Conservation (phyloP, 2,329 filamentous ascomycete genomes). For the Lachnellula arida region DNA sequence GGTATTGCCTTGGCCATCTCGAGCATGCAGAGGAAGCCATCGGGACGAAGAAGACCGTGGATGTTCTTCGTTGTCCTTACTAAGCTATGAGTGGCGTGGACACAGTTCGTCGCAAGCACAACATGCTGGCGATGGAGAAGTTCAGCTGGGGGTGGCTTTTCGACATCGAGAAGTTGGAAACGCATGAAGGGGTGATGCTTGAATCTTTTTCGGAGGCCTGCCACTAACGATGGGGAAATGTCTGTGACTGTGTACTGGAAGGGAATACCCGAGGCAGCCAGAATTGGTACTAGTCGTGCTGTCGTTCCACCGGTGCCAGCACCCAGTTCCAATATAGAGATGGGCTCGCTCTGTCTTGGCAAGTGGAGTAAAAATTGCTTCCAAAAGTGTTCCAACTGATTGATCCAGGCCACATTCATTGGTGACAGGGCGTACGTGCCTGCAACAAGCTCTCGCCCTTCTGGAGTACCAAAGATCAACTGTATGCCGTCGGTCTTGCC, state of each 20-base stretch:
- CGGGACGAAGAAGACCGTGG: constrained; percentile 5
- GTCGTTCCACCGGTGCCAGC: constrained; percentile 43
- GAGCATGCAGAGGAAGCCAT: constrained; percentile 15
- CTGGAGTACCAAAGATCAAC: constrained; percentile 22
- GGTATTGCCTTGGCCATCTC: constrained; percentile 5
- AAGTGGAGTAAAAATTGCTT: not conserved
- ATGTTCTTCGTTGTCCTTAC: constrained; percentile 8
- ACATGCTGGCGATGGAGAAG: constrained; percentile 11
- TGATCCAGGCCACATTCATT: constrained; percentile 6
- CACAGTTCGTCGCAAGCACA: constrained; percentile 16
- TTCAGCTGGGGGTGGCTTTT: constrained; percentile 6
- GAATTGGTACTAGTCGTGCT: constrained; percentile 24
- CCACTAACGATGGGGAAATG: constrained; percentile 32
- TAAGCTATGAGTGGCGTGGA: constrained; percentile 18
- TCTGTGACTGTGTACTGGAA: constrained; percentile 42
- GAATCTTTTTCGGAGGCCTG: constrained; percentile 19
- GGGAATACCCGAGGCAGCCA: constrained; percentile 23
- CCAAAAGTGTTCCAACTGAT: constrained; percentile 14
- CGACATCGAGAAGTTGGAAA: constrained; percentile 13
- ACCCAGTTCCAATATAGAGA: constrained; percentile 41
- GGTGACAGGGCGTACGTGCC: constrained; percentile 24
- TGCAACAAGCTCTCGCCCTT: constrained; percentile 19
- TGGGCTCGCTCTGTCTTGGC: not conserved
- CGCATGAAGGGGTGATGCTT: constrained; percentile 22
- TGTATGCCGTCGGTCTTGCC: constrained; percentile 22